phyloP scores from a whole-genome alignment of 257 asterid species.

The Mentha longifolia region DNA sequence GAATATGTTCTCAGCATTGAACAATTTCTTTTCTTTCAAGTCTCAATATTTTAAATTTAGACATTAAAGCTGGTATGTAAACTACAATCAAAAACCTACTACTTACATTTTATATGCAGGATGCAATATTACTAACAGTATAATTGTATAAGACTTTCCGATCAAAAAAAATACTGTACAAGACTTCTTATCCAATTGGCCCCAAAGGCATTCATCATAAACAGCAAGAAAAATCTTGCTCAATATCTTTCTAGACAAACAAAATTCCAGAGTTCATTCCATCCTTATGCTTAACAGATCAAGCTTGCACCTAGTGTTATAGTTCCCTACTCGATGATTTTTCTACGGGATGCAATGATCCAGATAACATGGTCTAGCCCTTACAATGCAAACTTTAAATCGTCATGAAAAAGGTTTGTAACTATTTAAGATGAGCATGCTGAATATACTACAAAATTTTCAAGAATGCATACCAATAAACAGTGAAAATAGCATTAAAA shows the following conservation, averaged over 20 bases:
- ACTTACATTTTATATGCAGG: slow-evolving; percentile 14
- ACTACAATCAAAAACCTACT: slow-evolving; percentile 17
- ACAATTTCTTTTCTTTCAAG: neutral
- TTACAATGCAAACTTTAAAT: neutral
- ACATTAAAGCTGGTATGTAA: neutral
- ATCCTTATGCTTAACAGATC: slow-evolving; percentile 6
- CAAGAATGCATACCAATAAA: neutral
- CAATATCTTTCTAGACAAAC: too few relatives aligned
- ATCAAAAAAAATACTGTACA: too few relatives aligned
- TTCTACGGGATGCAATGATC: neutral
- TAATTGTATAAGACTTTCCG: too few relatives aligned
- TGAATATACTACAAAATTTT: neutral
- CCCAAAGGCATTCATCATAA: slow-evolving; percentile 6
- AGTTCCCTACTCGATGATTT: neutral
- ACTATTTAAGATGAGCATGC: slow-evolving; percentile 11
- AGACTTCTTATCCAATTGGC: slow-evolving; percentile 10
- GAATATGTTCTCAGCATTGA: slow-evolving; percentile 13
- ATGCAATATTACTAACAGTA: too few relatives aligned
- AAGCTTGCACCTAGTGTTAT: slow-evolving; percentile 6
- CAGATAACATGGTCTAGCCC: neutral
- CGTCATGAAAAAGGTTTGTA: neutral
- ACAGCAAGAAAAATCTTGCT: neutral
- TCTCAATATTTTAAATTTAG: too few relatives aligned
- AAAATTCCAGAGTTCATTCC: slow-evolving; percentile 10
- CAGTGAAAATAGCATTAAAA: slow-evolving; percentile 10